phyloP scores from a whole-genome alignment of 345 rosid genomes.

The Pistacia atlantica region DNA sequence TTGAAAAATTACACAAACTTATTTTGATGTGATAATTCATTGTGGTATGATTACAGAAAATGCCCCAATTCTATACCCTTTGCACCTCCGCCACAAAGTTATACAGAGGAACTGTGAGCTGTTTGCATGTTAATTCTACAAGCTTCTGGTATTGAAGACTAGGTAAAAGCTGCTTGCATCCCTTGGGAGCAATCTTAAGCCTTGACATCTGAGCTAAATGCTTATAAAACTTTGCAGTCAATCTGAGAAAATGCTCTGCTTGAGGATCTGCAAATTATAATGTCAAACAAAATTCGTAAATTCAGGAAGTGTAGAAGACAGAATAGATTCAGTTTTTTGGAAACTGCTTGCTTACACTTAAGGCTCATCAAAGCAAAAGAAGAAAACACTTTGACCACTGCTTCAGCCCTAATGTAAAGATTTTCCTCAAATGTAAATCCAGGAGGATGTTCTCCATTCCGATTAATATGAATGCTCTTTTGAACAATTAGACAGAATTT shows the following conservation, averaged over 20 bases:
- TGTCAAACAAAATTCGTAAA: constrained; percentile 14
- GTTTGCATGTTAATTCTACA: constrained; percentile 75
- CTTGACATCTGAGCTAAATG: constrained; percentile 76
- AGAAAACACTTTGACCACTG: constrained; percentile 58
- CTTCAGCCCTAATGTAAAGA: constrained; percentile 60
- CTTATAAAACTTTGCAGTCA: constrained; percentile 65
- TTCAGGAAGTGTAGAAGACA: constrained; percentile 8
- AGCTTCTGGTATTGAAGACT: constrained; percentile 73
- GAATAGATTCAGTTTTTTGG: constrained; percentile 6
- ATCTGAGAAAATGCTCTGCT: constrained; percentile 66
- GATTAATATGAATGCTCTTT: constrained; percentile 34
- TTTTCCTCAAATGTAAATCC: constrained; percentile 54
- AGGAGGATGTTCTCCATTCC: constrained; percentile 35
- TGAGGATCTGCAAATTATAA: constrained; percentile 55
- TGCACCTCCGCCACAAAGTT: constrained; percentile 72
- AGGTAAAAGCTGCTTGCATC: constrained; percentile 74
- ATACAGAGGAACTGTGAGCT: constrained; percentile 70
- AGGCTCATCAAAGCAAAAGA: constrained; percentile 73
- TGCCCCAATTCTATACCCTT: constrained; percentile 34
- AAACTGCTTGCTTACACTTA: constrained; percentile 49
- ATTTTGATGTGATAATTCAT: not conserved
- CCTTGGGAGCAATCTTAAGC: constrained; percentile 71
- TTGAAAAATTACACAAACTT: not conserved
- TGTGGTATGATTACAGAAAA: not conserved
- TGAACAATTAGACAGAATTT: constrained; percentile 38